Evolutionary conservation across 495 filamentous ascomycete species (phyloP).

Genomic region (Acidiella bohemica): DNA sequence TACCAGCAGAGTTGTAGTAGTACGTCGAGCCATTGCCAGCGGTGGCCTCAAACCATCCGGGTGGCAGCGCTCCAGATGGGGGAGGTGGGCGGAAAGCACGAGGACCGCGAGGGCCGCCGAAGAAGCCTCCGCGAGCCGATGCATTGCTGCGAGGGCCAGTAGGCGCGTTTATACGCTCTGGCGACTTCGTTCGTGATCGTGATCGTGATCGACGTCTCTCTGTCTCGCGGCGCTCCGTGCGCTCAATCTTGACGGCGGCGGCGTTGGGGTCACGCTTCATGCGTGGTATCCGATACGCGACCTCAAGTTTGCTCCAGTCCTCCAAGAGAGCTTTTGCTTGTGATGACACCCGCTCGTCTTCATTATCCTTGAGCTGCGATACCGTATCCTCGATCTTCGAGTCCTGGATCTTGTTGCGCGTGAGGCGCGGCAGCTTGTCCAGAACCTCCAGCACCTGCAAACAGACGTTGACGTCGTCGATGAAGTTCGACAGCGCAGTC

Average conservation of each 20-base stretch:
- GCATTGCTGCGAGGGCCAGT: constrained; percentile 53
- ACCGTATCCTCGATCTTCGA: constrained; percentile 88
- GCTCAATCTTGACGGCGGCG: constrained; percentile 39
- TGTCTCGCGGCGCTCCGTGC: constrained; percentile 41
- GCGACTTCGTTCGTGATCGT: constrained; percentile 39
- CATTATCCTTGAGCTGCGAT: constrained; percentile 49
- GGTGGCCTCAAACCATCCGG: constrained; percentile 65
- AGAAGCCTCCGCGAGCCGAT: constrained; percentile 47
- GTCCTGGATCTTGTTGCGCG: constrained; percentile 92
- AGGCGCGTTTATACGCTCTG: constrained; percentile 43
- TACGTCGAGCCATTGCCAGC: constrained; percentile 56
- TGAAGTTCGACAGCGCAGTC: constrained; percentile 66
- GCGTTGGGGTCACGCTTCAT: constrained; percentile 49
- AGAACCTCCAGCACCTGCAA: constrained; percentile 85
- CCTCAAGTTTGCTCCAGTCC: constrained; percentile 76
- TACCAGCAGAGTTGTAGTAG: constrained; percentile 63
- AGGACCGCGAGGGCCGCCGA: constrained; percentile 43
- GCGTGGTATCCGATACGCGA: constrained; percentile 90
- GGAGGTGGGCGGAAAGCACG: constrained; percentile 34
- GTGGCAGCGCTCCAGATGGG: constrained; percentile 48
- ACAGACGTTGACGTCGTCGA: constrained; percentile 75
- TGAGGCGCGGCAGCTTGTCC: constrained; percentile 75
- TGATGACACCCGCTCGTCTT: constrained; percentile 52
- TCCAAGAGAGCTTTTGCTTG: constrained; percentile 61
- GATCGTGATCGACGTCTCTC: constrained; percentile 37